Evolutionary conservation across 768 basidiomycete species (phyloP), one percentile per base, ranked within the genome.

Genomic region (Termitomyces bulborhizus): DNA sequence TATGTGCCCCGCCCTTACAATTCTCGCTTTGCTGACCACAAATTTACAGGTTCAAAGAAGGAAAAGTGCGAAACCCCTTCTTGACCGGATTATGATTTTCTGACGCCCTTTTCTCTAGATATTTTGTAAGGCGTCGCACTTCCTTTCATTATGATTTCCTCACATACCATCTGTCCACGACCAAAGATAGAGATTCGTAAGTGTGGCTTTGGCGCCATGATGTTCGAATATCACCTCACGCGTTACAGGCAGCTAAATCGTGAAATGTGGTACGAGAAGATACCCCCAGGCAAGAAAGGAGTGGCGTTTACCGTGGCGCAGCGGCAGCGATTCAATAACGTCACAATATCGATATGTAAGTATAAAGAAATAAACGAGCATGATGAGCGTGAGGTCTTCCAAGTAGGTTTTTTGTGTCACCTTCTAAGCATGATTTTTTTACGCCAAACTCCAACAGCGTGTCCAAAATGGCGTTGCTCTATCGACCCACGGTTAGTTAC

Each of bases 361-460:
- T 85, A 85, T 58, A 66, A 69, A 3, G 71, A 73, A 16, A 63
- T 86, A 41, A 71, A 67, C 0, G 65, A 65, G 6, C 75, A 81
- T 48, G 77, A 81, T 62, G 88, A 88, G 60, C 76, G 85, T 29
- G 86, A 86, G 62, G 82, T 86, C 26, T 90, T 86, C 58, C 76
- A 81, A 71, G 82, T 73, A 58, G 41, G 71, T 57, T 34, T 13
- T 44, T 18, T 5, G 18, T n/a, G 16, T 29, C 16, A 3, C 26
- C 16, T 39, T 27, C 12, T 37, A 29, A 27, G 6, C 9, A 1
- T 42, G 37, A 12, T 29, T n/a, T 13, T 42, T 37, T 39, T 13
- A 55, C 36, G 36, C 52, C 53, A 50, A 50, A 18, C 15, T 51
- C 24, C 12, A 36, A 58, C 43, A 80, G 79, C 74, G 80, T 43